These are phyloP conservation scores for Fomitopsis schrenkii DNA, from an alignment of 1,284 basidiomycete species.

Conservation along the genomic window DNA sequence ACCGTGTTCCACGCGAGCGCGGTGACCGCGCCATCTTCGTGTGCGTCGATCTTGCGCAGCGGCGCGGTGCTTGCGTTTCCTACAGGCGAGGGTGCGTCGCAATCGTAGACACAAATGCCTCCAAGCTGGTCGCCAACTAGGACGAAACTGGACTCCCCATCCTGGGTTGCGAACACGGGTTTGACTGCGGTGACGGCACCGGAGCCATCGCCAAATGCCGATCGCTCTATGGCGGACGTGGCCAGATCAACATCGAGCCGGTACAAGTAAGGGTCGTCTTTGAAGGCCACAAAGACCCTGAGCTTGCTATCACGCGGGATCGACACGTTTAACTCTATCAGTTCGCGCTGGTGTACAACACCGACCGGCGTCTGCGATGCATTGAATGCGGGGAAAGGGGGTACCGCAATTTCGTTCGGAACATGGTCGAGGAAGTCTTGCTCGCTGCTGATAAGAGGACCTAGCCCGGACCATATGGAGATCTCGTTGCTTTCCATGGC, in stretches of 20 bases:
- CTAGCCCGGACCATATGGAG: slow-evolving; percentile 47
- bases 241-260: slow-evolving; percentile 34
- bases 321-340: slow-evolving; percentile 23
- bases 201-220: slow-evolving; percentile 48
- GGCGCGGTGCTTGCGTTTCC: slow-evolving; percentile 21
- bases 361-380: slow-evolving; percentile 11
- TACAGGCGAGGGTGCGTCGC: slow-evolving; percentile 28
- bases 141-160: slow-evolving; percentile 42
- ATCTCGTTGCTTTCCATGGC: slow-evolving; percentile 53
- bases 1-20: slow-evolving; percentile 58
- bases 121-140: slow-evolving; percentile 58
- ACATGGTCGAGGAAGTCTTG: slow-evolving; percentile 4
- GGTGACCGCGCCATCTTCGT: slow-evolving; percentile 55
- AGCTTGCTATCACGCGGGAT: slow-evolving; percentile 9
- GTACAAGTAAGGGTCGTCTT: slow-evolving; percentile 43
- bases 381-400: slow-evolving; percentile 15
- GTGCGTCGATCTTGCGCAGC: slow-evolving; percentile 51
- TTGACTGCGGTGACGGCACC: slow-evolving; percentile 42
- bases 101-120: slow-evolving; percentile 56
- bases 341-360: slow-evolving; percentile 6
- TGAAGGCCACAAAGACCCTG: slow-evolving; percentile 42
- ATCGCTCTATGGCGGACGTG: slow-evolving; percentile 29
- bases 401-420: slow-evolving; percentile 25
- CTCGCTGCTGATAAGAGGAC: slow-evolving; percentile 9
- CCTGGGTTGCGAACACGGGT: slow-evolving; percentile 40